Conservation (phyloP, 2,329 filamentous ascomycete genomes). For the Talaromyces marneffei region DNA sequence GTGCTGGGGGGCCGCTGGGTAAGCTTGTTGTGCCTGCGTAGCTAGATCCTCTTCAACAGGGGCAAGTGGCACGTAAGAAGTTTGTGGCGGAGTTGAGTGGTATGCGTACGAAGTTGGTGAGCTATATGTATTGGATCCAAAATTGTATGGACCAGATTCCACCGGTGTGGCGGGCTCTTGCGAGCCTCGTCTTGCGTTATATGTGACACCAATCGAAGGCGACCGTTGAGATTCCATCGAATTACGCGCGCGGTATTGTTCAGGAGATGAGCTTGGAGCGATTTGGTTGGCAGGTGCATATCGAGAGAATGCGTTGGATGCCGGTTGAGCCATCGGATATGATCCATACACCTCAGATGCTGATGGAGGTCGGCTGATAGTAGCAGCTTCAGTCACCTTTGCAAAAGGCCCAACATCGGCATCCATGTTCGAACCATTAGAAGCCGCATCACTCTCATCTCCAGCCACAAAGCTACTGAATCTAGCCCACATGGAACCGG, state of each 20-base stretch:
- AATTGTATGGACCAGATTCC: conserved; percentile 30
- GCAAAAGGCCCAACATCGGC: conserved; percentile 72
- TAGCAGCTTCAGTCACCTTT: conserved; percentile 68
- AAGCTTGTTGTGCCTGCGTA: conserved; percentile 22
- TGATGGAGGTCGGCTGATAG: conserved; percentile 68
- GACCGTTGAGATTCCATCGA: conserved; percentile 46
- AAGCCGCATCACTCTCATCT: conserved; percentile 67
- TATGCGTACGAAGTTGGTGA: conserved; percentile 29
- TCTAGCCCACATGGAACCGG: conserved; percentile 79
- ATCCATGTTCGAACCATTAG: conserved; percentile 52
- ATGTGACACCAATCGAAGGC: conserved; percentile 30
- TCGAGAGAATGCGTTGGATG: conserved; percentile 33
- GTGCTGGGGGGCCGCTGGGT: conserved; percentile 18
- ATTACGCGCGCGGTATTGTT: conserved; percentile 45
- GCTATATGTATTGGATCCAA: conserved; percentile 24
- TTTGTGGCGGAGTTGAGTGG: conserved; percentile 34
- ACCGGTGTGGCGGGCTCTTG: conserved; percentile 33
- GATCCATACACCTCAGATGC: conserved; percentile 68
- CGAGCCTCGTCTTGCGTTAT: conserved; percentile 32
- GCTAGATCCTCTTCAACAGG: conserved; percentile 36
- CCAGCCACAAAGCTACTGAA: conserved; percentile 97
- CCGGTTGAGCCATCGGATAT: conserved; percentile 39
- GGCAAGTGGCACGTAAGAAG: conserved; percentile 35
- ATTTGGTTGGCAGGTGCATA: conserved; percentile 42
- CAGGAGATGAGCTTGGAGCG: conserved; percentile 47